Conservation (phyloP, 2,329 filamentous ascomycete genomes). For the Nothophaeocryptopus gaeumannii region DNA sequence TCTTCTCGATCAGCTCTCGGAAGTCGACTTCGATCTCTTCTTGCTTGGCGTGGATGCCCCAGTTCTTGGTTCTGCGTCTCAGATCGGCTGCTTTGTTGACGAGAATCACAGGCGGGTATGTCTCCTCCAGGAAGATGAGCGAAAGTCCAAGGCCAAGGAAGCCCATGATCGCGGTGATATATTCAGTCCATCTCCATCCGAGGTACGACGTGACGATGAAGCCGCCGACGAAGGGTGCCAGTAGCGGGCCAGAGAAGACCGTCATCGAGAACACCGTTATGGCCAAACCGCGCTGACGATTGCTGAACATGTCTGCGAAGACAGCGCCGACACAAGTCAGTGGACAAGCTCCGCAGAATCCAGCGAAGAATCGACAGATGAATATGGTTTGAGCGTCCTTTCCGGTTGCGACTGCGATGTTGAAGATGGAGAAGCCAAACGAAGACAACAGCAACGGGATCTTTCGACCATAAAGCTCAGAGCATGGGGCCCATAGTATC, state of each 20-base stretch:
- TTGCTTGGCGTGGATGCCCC: slow-evolving; percentile 55
- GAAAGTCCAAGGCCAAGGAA: slow-evolving; percentile 49
- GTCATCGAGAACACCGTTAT: slow-evolving; percentile 39
- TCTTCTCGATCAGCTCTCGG: slow-evolving; percentile 37
- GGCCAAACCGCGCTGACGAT: slow-evolving; percentile 33
- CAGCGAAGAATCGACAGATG: slow-evolving; percentile 40
- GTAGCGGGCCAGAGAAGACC: slow-evolving; percentile 35
- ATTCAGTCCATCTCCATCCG: slow-evolving; percentile 52
- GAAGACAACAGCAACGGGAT: slow-evolving; percentile 32
- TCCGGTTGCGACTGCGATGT: slow-evolving; percentile 44
- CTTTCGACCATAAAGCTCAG: slow-evolving; percentile 38
- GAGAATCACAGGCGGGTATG: slow-evolving; percentile 58
- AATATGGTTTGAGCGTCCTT: slow-evolving; percentile 40
- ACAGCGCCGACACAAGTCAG: slow-evolving; percentile 50
- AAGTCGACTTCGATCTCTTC: slow-evolving; percentile 41
- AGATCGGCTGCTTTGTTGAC: slow-evolving; percentile 56
- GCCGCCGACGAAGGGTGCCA: slow-evolving; percentile 34
- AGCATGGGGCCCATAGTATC: slow-evolving; percentile 51
- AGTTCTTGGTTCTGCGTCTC: slow-evolving; percentile 56
- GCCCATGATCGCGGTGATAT: slow-evolving; percentile 57
- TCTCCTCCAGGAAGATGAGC: slow-evolving; percentile 55
- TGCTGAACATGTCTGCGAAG: slow-evolving; percentile 40
- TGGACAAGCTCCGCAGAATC: slow-evolving; percentile 38
- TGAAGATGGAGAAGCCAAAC: slow-evolving; percentile 44
- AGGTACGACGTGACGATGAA: slow-evolving; percentile 35